phyloP scores from a whole-genome alignment of 2,329 filamentous ascomycete genomes.

The Penicillium crustosum region DNA sequence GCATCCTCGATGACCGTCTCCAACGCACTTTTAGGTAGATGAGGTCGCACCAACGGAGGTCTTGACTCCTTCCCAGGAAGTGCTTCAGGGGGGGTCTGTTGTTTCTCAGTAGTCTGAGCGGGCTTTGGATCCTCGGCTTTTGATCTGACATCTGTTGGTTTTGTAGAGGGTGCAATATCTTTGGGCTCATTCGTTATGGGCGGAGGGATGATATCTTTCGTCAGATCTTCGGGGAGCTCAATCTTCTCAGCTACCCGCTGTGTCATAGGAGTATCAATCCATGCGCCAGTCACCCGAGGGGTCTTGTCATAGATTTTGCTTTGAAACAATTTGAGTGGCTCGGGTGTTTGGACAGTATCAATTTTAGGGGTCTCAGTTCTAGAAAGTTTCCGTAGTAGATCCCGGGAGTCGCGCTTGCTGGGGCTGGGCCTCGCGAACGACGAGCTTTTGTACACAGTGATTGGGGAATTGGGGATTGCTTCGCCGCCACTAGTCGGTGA shows the following conservation, averaged over 20 bases:
- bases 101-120: background rate
- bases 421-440: slow-evolving; percentile 31
- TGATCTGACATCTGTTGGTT: slow-evolving; percentile 6
- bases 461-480: slow-evolving; percentile 41
- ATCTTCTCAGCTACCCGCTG: slow-evolving; percentile 29
- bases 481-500: slow-evolving; percentile 25
- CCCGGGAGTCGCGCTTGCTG: slow-evolving; percentile 39
- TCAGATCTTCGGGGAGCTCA: slow-evolving; percentile 25
- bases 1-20: slow-evolving; percentile 44
- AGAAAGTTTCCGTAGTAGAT: slow-evolving; percentile 45
- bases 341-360: slow-evolving; percentile 35
- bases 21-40: slow-evolving; percentile 44
- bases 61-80: slow-evolving; percentile 19
- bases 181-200: slow-evolving; percentile 14
- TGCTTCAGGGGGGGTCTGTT: slow-evolving; percentile 5
- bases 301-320: slow-evolving; percentile 44
- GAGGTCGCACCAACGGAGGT: slow-evolving; percentile 35
- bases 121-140: background rate
- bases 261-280: slow-evolving; percentile 49
- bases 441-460: slow-evolving; percentile 38
- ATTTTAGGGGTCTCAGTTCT: slow-evolving; percentile 39
- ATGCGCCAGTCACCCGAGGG: slow-evolving; percentile 47
- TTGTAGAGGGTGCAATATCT: background rate
- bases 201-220: slow-evolving; percentile 28
- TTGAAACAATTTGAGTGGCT: slow-evolving; percentile 32